Percentiles rank a stretch among this genome's conserved stretches.
Evolutionary conservation across 768 basidiomycete species (phyloP).

Genomic region (Tulasnella sp.): DNA sequence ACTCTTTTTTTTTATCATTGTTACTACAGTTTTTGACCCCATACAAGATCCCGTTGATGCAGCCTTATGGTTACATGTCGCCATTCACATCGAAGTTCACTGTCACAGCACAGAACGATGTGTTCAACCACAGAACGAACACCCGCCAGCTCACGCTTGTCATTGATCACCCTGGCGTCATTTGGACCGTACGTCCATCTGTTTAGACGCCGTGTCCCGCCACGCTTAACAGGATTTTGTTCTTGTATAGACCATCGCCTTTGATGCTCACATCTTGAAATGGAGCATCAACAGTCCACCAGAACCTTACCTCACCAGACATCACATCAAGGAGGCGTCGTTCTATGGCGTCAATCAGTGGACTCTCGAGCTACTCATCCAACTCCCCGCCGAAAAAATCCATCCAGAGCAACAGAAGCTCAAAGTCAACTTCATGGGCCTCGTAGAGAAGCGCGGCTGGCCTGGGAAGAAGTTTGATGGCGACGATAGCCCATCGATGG

Average conservation of each 20-base stretch:
- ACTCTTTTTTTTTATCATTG: conserved; percentile 18
- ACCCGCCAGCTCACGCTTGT: conserved; percentile 59
- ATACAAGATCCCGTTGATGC: conserved; percentile 61
- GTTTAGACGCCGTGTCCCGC: background rate
- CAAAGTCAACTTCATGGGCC: conserved; percentile 62
- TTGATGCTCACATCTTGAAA: conserved; percentile 76
- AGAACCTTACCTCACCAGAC: conserved; percentile 59
- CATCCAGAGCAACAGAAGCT: conserved; percentile 27
- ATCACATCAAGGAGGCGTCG: conserved; percentile 87
- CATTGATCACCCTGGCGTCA: conserved; percentile 67
- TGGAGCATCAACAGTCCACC: conserved; percentile 80
- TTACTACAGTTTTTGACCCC: conserved; percentile 73
- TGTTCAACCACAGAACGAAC: conserved; percentile 41
- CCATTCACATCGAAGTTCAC: conserved; percentile 34
- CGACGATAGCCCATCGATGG: conserved; percentile 50
- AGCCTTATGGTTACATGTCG: conserved; percentile 37
- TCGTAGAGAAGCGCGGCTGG: conserved; percentile 80
- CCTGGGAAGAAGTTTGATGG: conserved; percentile 46
- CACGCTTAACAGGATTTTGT: conserved; percentile 1
- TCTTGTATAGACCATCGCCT: conserved; percentile 54
- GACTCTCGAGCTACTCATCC: conserved; percentile 59
- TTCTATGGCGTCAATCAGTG: conserved; percentile 70
- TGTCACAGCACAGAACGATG: conserved; percentile 48
- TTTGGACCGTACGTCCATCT: conserved; percentile 51
- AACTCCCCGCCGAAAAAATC: conserved; percentile 29